Conservation (phyloP, 2,329 filamentous ascomycete species). For the Verticillium albo-atrum region DNA sequence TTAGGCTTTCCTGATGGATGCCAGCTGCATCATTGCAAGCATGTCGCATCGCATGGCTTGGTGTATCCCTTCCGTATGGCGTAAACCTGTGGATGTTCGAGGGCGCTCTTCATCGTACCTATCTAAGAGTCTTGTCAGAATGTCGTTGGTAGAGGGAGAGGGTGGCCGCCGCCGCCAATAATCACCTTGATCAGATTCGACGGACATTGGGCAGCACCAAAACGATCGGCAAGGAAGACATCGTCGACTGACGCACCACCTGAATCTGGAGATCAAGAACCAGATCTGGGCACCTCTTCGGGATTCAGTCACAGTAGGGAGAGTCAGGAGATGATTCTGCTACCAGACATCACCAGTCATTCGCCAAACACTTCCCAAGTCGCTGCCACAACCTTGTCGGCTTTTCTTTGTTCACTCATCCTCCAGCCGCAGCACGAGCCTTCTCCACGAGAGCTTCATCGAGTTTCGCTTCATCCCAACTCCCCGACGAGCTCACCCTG, state of each 20-base stretch:
- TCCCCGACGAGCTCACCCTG: background rate
- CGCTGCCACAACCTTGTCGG: background rate
- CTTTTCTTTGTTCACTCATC: background rate
- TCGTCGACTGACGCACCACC: background rate
- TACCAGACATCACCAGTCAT: background rate
- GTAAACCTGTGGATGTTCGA: too few species aligned
- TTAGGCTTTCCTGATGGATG: too few species aligned
- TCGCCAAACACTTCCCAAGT: background rate
- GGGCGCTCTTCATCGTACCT: too few species aligned
- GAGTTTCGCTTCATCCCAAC: background rate
- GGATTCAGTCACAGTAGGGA: background rate
- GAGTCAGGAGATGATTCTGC: background rate
- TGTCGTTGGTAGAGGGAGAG: too few species aligned
- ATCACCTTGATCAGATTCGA: background rate
- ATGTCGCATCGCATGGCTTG: too few species aligned
- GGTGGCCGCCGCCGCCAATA: too few species aligned
- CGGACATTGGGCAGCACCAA: too few species aligned
- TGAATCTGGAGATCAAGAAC: background rate
- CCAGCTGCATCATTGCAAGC: too few species aligned
- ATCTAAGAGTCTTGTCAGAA: too few species aligned
- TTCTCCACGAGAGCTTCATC: background rate
- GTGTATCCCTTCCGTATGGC: too few species aligned
- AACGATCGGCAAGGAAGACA: background rate
- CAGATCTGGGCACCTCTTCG: background rate
- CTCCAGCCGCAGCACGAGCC: background rate